A percentile compares a stretch with the other conserved stretches of the same genome.
Evolutionary conservation across 225 moss, liverwort and hornwort genomes (phyloP).

Genomic region (Straminergon stramineum): DNA sequence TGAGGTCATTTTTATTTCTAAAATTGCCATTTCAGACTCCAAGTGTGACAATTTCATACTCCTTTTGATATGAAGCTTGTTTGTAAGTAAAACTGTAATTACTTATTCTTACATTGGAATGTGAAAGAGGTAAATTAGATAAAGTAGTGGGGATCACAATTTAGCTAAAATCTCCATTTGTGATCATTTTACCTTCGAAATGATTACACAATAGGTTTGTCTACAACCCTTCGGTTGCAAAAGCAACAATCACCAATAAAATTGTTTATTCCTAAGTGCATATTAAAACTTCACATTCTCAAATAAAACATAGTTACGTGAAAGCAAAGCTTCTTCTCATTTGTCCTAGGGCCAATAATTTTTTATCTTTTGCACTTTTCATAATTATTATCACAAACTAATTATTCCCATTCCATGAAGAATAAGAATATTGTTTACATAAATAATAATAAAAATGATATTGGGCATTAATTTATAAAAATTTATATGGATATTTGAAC

Average conservation of each 20-base stretch:
- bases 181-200: neutral
- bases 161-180: accelerated
- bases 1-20: too few species aligned
- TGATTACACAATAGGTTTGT: neutral
- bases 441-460: neutral
- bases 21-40: accelerated
- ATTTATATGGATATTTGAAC: neutral
- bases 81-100: neutral
- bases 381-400: neutral
- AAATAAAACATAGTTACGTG: neutral
- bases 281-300: neutral
- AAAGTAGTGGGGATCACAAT: accelerated
- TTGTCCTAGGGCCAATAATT: accelerated
- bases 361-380: neutral
- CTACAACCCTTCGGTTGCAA: too few species aligned
- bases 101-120: neutral
- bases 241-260: accelerated
- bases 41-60: accelerated
- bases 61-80: accelerated
- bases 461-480: accelerated
- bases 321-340: neutral
- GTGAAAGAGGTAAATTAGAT: neutral
- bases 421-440: neutral
- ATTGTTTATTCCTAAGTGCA: neutral
- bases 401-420: accelerated